Percentiles rank a stretch among this genome's conserved stretches.
phyloP scores from a whole-genome alignment of 2,329 filamentous ascomycete genomes.

The Hypocrella siamensis region DNA sequence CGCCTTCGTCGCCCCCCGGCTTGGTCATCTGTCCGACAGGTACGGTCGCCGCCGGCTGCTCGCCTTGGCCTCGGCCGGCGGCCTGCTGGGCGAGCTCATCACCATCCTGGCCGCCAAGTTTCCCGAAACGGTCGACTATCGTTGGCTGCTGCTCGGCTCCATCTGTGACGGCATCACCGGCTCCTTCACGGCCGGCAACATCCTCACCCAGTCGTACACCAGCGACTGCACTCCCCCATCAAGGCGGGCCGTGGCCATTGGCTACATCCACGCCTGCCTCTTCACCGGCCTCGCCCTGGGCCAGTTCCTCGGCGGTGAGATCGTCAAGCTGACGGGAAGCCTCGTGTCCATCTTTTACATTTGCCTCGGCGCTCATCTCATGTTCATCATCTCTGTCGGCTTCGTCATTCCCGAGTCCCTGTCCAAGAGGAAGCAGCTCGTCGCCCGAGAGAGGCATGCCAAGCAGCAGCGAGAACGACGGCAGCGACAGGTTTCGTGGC shows the following conservation, averaged over 20 bases:
- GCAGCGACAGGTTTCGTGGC: slow-evolving; percentile 10
- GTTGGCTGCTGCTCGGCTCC: slow-evolving; percentile 63
- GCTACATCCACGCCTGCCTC: slow-evolving; percentile 77
- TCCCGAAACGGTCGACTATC: slow-evolving; percentile 57
- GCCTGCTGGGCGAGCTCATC: slow-evolving; percentile 57
- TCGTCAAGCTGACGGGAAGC: slow-evolving; percentile 61
- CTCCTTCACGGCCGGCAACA: slow-evolving; percentile 70
- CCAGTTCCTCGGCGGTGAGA: slow-evolving; percentile 63
- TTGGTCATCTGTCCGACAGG: slow-evolving; percentile 76
- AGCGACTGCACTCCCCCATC: slow-evolving; percentile 77
- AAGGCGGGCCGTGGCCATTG: slow-evolving; percentile 67
- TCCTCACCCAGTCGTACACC: slow-evolving; percentile 70
- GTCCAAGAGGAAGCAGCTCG: slow-evolving; percentile 52
- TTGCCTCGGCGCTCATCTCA: slow-evolving; percentile 52
- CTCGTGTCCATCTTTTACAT: slow-evolving; percentile 77
- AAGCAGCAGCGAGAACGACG: slow-evolving; percentile 24
- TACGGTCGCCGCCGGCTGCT: slow-evolving; percentile 67
- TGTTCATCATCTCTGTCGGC: slow-evolving; percentile 58
- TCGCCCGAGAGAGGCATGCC: slow-evolving; percentile 53
- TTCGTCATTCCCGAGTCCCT: slow-evolving; percentile 75
- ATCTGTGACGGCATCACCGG: slow-evolving; percentile 72
- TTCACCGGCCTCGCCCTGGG: slow-evolving; percentile 83
- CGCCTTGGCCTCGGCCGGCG: slow-evolving; percentile 57
- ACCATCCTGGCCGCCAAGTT: slow-evolving; percentile 65
- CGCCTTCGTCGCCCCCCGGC: slow-evolving; percentile 64